phyloP scores from a whole-genome alignment of 2,329 filamentous ascomycete species.

The Colletotrichum neosansevieriae region DNA sequence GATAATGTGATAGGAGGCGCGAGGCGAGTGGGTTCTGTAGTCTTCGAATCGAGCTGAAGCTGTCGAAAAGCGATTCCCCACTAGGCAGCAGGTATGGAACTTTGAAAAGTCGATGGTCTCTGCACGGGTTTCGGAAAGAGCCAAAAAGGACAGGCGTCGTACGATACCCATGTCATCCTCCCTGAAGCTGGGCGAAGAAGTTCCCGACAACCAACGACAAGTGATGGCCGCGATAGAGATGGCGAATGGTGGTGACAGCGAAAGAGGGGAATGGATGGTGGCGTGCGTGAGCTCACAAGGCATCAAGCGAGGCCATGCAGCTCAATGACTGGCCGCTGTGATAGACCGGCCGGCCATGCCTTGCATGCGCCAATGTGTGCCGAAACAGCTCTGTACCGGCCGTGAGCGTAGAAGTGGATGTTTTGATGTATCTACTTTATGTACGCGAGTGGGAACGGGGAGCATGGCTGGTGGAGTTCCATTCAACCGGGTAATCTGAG shows the following conservation, averaged over 20 bases:
- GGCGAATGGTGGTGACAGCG: slow-evolving; percentile 8
- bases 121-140: slow-evolving; percentile 26
- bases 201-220: slow-evolving; percentile 14
- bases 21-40: slow-evolving; percentile 6
- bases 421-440: slow-evolving; percentile 23
- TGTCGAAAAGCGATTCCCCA: slow-evolving; percentile 32
- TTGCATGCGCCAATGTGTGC: slow-evolving; percentile 25
- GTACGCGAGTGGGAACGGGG: slow-evolving; percentile 34
- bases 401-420: slow-evolving; percentile 35
- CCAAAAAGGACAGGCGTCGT: slow-evolving; percentile 19
- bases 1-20: slow-evolving; percentile 15
- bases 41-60: not conserved
- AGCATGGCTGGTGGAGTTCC: slow-evolving; percentile 27
- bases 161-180: slow-evolving; percentile 32
- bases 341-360: slow-evolving; percentile 25
- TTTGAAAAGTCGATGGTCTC: slow-evolving; percentile 28
- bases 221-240: not conserved
- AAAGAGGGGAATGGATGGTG: slow-evolving; percentile 26
- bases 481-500: slow-evolving; percentile 31
- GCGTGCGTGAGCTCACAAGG: slow-evolving; percentile 24
- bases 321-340: slow-evolving; percentile 23
- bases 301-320: slow-evolving; percentile 28
- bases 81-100: slow-evolving; percentile 23
- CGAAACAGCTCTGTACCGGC: slow-evolving; percentile 12
- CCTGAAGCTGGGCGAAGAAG: slow-evolving; percentile 19